phyloP scores from a whole-genome alignment of 768 basidiomycete genomes.

The Mrakia frigida region DNA sequence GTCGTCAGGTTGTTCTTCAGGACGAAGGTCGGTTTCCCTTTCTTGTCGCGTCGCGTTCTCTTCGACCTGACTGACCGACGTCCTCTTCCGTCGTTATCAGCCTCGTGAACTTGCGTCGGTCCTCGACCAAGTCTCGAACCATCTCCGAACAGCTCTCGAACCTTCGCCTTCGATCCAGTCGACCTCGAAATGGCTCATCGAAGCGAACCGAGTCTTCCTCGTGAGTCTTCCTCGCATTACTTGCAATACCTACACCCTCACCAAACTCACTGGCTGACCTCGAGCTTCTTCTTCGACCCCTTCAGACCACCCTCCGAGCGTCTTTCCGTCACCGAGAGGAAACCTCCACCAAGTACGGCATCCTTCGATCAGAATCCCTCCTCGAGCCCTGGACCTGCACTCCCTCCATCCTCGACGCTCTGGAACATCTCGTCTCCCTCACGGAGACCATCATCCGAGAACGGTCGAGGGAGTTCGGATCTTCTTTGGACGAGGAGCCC shows the following conservation, averaged over 20 bases:
- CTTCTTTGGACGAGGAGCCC: slow-evolving; percentile 38
- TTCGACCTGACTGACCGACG: background rate
- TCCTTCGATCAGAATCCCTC: slow-evolving; percentile 57
- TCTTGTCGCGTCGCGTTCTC: background rate
- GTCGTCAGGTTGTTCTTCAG: slow-evolving; percentile 80
- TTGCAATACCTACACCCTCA: background rate
- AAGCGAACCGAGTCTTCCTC: slow-evolving; percentile 64
- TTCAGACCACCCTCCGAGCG: slow-evolving; percentile 64
- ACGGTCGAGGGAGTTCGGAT: slow-evolving; percentile 42
- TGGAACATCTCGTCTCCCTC: slow-evolving; percentile 64
- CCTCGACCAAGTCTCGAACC: slow-evolving; percentile 56
- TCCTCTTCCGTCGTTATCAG: slow-evolving; percentile 36
- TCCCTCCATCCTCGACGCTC: slow-evolving; percentile 59
- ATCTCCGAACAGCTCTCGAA: slow-evolving; percentile 39
- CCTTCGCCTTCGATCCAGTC: slow-evolving; percentile 51
- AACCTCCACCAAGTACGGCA: slow-evolving; percentile 68
- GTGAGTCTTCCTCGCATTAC: slow-evolving; percentile 48
- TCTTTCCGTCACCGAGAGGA: slow-evolving; percentile 69
- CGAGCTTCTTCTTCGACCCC: background rate
- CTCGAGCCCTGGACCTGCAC: slow-evolving; percentile 74
- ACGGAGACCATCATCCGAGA: slow-evolving; percentile 43
- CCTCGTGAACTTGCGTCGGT: slow-evolving; percentile 63
- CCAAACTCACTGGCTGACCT: background rate
- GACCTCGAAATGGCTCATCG: slow-evolving; percentile 52
- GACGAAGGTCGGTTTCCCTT: slow-evolving; percentile 44